These are phyloP conservation scores for Scytalidium lignicola DNA, from an alignment of 2,329 filamentous ascomycete species.

Conservation along the genomic window DNA sequence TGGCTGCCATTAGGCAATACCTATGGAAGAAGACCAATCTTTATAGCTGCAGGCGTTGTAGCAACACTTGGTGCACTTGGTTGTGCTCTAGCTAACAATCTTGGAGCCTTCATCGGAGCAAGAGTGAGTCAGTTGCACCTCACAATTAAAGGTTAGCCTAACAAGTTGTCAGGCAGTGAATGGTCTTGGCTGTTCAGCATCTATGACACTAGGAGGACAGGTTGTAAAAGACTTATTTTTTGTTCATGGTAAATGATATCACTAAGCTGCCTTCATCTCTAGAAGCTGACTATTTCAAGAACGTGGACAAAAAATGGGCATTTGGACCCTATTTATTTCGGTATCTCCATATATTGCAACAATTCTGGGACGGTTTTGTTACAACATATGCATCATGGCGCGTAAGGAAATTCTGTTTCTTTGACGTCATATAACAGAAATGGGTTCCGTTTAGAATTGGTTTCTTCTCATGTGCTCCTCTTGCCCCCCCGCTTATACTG, in stretches of 20 bases:
- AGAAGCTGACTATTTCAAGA: not conserved
- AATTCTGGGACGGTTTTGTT: not conserved
- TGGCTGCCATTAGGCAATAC: constrained; percentile 34
- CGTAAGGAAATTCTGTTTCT: no score
- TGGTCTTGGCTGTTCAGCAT: not conserved
- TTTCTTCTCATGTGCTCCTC: no score
- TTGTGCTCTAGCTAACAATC: not conserved
- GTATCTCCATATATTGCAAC: not conserved
- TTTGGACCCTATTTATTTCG: not conserved
- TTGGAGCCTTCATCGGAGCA: not conserved
- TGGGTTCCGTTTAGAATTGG: no score
- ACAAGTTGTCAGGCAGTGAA: not conserved
- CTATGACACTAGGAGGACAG: not conserved
- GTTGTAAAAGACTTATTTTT: not conserved
- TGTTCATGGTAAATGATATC: not conserved
- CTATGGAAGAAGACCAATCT: constrained; percentile 32
- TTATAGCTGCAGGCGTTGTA: constrained; percentile 27
- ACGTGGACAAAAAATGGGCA: not conserved
- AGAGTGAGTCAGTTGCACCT: not conserved
- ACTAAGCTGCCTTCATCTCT: no score
- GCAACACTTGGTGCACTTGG: constrained; percentile 26
- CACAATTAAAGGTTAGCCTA: no score
- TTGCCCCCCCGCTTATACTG: no score
- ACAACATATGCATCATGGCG: not conserved
- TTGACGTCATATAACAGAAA: no score